A percentile compares a stretch with the other conserved stretches of the same genome.
Evolutionary conservation across 139 green algal genomes (phyloP).

Genomic region (Chlamydomonas sphaeroides): DNA sequence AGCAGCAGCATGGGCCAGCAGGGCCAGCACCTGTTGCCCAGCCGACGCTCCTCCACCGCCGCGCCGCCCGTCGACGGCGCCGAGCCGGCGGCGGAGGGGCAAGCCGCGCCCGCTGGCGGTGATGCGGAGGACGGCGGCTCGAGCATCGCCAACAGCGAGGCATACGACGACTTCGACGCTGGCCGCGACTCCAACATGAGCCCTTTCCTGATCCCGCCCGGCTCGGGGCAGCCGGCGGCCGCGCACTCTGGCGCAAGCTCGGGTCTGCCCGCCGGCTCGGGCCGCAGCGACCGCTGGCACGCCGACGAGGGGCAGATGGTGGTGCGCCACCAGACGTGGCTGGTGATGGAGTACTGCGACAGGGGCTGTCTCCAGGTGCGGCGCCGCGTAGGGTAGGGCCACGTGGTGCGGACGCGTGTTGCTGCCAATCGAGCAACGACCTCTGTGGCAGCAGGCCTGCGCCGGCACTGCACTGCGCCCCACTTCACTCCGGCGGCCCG

Average conservation of each 20-base stretch:
- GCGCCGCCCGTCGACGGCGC: neutral
- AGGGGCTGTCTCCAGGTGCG: slow-evolving; percentile 40
- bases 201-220: slow-evolving; percentile 33
- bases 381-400: too few relatives aligned
- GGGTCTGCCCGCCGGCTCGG: neutral
- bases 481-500: too few relatives aligned
- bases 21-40: too few relatives aligned
- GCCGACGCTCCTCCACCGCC: neutral
- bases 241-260: neutral
- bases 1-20: too few relatives aligned
- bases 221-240: neutral
- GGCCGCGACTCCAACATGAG: slow-evolving; percentile 22
- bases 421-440: too few relatives aligned
- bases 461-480: too few relatives aligned
- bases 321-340: slow-evolving; percentile 39
- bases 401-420: too few relatives aligned
- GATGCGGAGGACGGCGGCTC: too few relatives aligned
- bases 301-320: neutral
- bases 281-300: neutral
- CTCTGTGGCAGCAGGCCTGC: too few relatives aligned
- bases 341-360: slow-evolving; percentile 45
- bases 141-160: slow-evolving; percentile 20
- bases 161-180: slow-evolving; percentile 30
- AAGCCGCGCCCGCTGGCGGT: neutral
- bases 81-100: neutral